Base-by-base conservation (phyloP, 768 basidiomycete species). In the Suillus clintonianus region DNA sequence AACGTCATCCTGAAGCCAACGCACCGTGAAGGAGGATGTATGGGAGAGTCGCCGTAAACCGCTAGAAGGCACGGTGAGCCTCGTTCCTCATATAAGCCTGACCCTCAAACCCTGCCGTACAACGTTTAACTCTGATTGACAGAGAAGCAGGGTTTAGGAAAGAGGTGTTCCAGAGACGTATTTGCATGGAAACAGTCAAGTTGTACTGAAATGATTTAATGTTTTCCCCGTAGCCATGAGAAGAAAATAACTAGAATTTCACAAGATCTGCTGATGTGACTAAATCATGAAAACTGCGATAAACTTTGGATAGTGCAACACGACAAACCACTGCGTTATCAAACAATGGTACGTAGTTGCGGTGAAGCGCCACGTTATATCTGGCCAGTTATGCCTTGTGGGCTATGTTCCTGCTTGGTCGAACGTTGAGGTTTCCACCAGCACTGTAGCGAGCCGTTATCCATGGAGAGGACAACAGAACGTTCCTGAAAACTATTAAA, bases 61-160 rank as follows among this genome's bases (percentile, higher is more conserved):
- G 19, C 19, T 53, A n/a, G 27, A 53, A 32, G 51, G 51, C 10
- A 53, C 30, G 30, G 24, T 32, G 15, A 41, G 41, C 34, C 8
- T 32, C 32, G 37, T 42, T 14, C 15, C 64, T 70, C 55, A 68
- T 75, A 70, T 72, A 68, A 22, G 59, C 58, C 34, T 47, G 37
- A 48, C 51, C 57, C 58, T 65, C 62, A 50, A 65, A 45, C 51
- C 51, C 22, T 71, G 74, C 66, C 70, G 72, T 74, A 74, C 59
- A 62, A 58, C 48, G 17, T 62, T 60, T 64, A 63, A 60, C 63
- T 66, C 61, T 67, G 39, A 64, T 64, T 72, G 67, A 68, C 67
- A 72, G 63, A 58, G 63, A 56, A 62, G 62, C 22, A 59, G 51
- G 56, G 54, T 42, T 47, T 8, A 50, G 41, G 60, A 36, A 65